phyloP scores from a whole-genome alignment of 140 eudicot species.

The Flaveria floridana region DNA sequence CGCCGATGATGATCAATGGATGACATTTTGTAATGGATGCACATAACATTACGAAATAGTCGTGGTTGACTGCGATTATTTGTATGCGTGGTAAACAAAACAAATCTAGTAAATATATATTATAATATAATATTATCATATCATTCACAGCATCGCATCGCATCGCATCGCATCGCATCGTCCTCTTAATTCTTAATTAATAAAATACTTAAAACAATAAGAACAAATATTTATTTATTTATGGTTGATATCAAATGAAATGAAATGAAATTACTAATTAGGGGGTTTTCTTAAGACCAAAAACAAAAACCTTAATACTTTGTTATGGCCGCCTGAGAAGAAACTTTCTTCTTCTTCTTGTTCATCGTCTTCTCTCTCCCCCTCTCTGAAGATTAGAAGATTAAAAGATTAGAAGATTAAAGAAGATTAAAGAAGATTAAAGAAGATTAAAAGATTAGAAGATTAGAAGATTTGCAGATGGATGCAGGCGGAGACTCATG shows the following conservation, averaged over 20 bases:
- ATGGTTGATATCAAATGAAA: not conserved
- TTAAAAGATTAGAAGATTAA: too few species aligned
- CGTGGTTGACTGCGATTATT: not conserved
- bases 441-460: too few species aligned
- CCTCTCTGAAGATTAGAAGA: too few species aligned
- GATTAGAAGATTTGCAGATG: not conserved
- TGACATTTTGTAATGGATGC: not conserved
- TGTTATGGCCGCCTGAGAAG: slow-evolving; percentile 70
- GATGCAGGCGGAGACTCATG: slow-evolving; percentile 21
- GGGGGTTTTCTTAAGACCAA: not conserved
- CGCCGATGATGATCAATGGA: not conserved
- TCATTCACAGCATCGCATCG: too few species aligned
- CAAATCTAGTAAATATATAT: not conserved
- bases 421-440: too few species aligned
- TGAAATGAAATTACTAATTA: too few species aligned
- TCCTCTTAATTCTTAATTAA: not conserved
- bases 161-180: not conserved
- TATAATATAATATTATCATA: too few species aligned
- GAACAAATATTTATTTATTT: slow-evolving; percentile 5
- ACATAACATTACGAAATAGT: not conserved
- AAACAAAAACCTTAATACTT: slow-evolving; percentile 33
- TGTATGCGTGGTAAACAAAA: slow-evolving; percentile 6
- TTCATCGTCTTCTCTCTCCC: slow-evolving; percentile 2
- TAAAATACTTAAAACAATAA: slow-evolving; percentile 12
- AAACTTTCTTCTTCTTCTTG: slow-evolving; percentile 39